phyloP scores from a whole-genome alignment of 2,329 filamentous ascomycete genomes.

The Microcyclospora tardicrescens region DNA sequence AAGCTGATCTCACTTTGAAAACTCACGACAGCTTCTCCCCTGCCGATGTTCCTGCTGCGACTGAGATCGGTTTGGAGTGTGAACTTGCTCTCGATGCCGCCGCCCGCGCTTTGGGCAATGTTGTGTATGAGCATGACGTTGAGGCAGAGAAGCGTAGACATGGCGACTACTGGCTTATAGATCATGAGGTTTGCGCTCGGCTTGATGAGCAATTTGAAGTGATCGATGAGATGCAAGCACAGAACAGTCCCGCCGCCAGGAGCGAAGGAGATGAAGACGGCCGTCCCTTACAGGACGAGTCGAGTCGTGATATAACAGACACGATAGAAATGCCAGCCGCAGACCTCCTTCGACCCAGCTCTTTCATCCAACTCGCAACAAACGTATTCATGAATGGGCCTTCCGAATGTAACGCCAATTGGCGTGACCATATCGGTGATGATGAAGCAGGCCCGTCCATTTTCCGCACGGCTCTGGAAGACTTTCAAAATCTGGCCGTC shows the following conservation, averaged over 20 bases:
- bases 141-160: conserved; percentile 46
- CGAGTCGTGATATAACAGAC: neutral
- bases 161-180: conserved; percentile 55
- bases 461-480: conserved; percentile 60
- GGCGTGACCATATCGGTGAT: conserved; percentile 42
- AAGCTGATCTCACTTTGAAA: conserved; percentile 26
- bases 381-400: conserved; percentile 62
- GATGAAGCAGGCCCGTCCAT: conserved; percentile 48
- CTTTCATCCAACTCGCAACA: conserved; percentile 52
- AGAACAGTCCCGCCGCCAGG: neutral
- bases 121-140: conserved; percentile 52
- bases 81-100: conserved; percentile 52
- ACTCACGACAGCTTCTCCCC: conserved; percentile 29
- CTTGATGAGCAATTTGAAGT: conserved; percentile 19
- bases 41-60: conserved; percentile 55
- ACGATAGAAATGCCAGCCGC: conserved; percentile 32
- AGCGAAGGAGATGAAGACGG: neutral
- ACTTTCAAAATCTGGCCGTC: conserved; percentile 56
- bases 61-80: conserved; percentile 57
- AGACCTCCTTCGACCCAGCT: conserved; percentile 44
- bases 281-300: neutral
- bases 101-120: conserved; percentile 51
- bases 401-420: conserved; percentile 49
- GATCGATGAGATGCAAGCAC: conserved; percentile 1
- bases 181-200: conserved; percentile 23